Conservation (phyloP, 1,284 basidiomycete genomes). For the Caloboletus inedulis region DNA sequence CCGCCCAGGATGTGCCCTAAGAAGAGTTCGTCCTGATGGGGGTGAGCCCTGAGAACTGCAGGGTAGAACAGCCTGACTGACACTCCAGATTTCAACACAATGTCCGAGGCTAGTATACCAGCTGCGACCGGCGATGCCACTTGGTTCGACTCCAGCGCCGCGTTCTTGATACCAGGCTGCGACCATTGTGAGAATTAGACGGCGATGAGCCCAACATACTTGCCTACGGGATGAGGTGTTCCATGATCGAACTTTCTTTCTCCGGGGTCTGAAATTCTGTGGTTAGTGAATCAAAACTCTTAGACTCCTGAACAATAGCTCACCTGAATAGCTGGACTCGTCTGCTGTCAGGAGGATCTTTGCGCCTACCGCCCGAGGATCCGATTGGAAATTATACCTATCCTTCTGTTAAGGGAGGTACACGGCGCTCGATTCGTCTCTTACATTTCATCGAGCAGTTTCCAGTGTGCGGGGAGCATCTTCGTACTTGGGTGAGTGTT, state of each 20-base stretch:
- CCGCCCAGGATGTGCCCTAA: slow-evolving; percentile 59
- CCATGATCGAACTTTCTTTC: slow-evolving; percentile 48
- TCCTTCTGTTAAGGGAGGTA: neutral
- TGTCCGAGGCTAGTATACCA: slow-evolving; percentile 73
- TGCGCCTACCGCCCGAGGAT: slow-evolving; percentile 57
- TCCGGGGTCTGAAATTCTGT: slow-evolving; percentile 43
- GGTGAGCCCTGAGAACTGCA: neutral
- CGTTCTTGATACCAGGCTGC: slow-evolving; percentile 42
- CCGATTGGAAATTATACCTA: slow-evolving; percentile 65
- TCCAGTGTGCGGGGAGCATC: slow-evolving; percentile 55
- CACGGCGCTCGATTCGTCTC: neutral
- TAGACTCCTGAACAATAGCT: neutral
- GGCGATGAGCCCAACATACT: slow-evolving; percentile 41
- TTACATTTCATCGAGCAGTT: slow-evolving; percentile 49
- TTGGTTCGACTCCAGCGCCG: slow-evolving; percentile 32
- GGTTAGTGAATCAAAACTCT: neutral
- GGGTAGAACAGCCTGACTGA: slow-evolving; percentile 20
- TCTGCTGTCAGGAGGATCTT: slow-evolving; percentile 52
- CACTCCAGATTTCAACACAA: slow-evolving; percentile 54
- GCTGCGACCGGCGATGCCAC: slow-evolving; percentile 50
- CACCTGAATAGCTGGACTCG: slow-evolving; percentile 32
- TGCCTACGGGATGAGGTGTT: slow-evolving; percentile 56
- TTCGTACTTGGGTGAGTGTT: slow-evolving; percentile 56
- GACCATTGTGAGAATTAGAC: slow-evolving; percentile 9
- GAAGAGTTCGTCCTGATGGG: slow-evolving; percentile 47